Evolutionary conservation across 164 flowering plant species (phyloP), one percentile per base, ranked within the genome.

Genomic region (Vitis rupestris): DNA sequence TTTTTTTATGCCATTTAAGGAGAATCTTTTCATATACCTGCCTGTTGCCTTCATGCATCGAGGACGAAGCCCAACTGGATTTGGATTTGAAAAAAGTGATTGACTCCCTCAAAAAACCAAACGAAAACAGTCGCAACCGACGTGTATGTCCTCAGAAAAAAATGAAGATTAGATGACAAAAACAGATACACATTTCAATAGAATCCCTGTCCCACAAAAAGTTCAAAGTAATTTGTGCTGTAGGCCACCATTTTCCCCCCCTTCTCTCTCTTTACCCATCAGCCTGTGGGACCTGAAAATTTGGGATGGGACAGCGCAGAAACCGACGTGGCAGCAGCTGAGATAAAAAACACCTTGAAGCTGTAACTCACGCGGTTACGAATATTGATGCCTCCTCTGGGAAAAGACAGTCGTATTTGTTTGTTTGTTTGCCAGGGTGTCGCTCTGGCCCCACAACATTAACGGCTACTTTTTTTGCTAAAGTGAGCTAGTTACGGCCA

Each of bases 391-490:
- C 64, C 7, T 53, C 10, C 44, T 8, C 37, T 8, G 13, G n/a
- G 49, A 37, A 66, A 66, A 15, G 17, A 66, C 23, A 27, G 4
- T 61, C 13, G 6, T 15, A 23, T 23, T 50, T 23, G 31, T 15
- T 19, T 12, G 29, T 11, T 37, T n/a, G 9, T 66, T 31, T 55
- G 67, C 76, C 72, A 63, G 76, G 54, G 59, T 68, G 72, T 58
- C 16, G 44, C 2, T 8, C 56, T 59, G 68, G 54, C 48, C 54
- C 70, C 67, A 66, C 62, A 13, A 15, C 50, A 37, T 44, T 68
- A 74, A 74, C 73, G 77, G 77, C 77, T 70, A 75, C 63, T 51
- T 64, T 52, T 65, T 65, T 50, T 30, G 13, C 10, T 1, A 51
- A 9, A 10, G 61, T 27, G 10, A 19, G 9, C 59, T 4, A 8